A percentile compares a stretch with the other conserved stretches of the same genome.
phyloP scores from a whole-genome alignment of 1,284 basidiomycete genomes.

The Wallemia ichthyophaga region DNA sequence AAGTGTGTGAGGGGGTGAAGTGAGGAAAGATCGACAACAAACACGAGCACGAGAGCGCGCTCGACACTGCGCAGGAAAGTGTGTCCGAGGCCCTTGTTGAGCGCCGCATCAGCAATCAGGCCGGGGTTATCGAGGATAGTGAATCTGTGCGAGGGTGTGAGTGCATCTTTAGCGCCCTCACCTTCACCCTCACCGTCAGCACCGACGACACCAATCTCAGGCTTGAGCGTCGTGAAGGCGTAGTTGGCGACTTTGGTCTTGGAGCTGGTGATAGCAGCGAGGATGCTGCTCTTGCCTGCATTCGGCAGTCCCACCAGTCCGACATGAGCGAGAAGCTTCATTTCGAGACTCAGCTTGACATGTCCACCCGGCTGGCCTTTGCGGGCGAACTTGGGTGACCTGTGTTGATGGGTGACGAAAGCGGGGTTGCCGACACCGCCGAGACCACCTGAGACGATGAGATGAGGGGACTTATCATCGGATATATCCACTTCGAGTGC shows the following conservation, averaged over 20 bases:
- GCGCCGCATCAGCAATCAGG: slow-evolving; percentile 50
- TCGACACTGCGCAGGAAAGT: slow-evolving; percentile 81
- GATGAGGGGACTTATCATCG: slow-evolving; percentile 22
- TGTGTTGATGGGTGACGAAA: slow-evolving; percentile 15
- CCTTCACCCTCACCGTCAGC: slow-evolving; percentile 3
- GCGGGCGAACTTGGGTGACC: slow-evolving; percentile 18
- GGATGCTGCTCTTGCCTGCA: slow-evolving; percentile 55
- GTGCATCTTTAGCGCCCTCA: no score
- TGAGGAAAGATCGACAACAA: slow-evolving; percentile 60
- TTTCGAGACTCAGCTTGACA: slow-evolving; percentile 58
- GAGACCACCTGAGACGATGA: slow-evolving; percentile 45
- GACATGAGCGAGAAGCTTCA: slow-evolving; percentile 78
- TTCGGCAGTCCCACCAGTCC: slow-evolving; percentile 91
- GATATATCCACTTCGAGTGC: slow-evolving; percentile 33
- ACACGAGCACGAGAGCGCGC: slow-evolving; percentile 59
- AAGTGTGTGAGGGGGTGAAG: slow-evolving; percentile 47
- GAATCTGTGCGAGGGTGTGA: slow-evolving; percentile 43
- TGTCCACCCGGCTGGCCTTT: slow-evolving; percentile 47
- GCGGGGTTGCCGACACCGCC: slow-evolving; percentile 37
- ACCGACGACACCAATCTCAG: slow-evolving; percentile 61
- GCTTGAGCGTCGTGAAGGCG: slow-evolving; percentile 82
- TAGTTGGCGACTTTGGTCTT: slow-evolving; percentile 69
- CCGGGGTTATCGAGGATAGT: slow-evolving; percentile 95
- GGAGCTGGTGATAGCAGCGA: slow-evolving; percentile 63
- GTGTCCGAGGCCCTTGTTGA: slow-evolving; percentile 75